These are phyloP conservation scores for Sergeia podlipaevii DNA, from an alignment of 208 protist genomes.

Conservation along the genomic window DNA sequence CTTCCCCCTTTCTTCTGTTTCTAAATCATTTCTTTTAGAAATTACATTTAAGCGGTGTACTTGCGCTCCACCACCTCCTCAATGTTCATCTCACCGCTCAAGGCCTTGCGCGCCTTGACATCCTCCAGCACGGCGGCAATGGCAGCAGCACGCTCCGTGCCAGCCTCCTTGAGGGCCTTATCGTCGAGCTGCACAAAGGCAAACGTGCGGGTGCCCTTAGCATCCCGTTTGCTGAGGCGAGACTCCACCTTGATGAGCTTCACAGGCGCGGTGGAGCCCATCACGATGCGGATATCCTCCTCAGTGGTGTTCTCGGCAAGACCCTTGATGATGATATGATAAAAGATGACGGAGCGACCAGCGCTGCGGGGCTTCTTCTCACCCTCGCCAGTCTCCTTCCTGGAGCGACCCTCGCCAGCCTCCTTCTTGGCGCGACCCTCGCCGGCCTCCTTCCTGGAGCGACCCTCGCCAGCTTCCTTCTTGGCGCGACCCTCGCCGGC, in stretches of 20 bases:
- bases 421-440: slow-evolving; percentile 7
- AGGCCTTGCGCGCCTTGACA: slow-evolving; percentile 2
- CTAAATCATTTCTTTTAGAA: background rate
- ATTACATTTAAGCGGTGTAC: background rate
- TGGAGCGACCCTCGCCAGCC: background rate
- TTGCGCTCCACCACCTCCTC: slow-evolving; percentile 63
- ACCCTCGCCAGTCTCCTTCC: slow-evolving; percentile 1
- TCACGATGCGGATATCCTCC: slow-evolving; percentile 48
- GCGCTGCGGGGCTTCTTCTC: background rate
- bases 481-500: background rate
- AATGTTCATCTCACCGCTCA: slow-evolving; percentile 26
- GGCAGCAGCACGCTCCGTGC: slow-evolving; percentile 31
- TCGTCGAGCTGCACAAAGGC: slow-evolving; percentile 77
- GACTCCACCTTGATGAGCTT: slow-evolving; percentile 62
- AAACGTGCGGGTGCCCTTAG: slow-evolving; percentile 49
- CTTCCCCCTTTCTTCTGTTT: background rate
- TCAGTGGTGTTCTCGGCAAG: slow-evolving; percentile 45
- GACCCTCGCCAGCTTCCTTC: background rate
- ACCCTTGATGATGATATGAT: slow-evolving; percentile 77
- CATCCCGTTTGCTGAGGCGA: slow-evolving; percentile 39
- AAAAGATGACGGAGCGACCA: slow-evolving; percentile 46
- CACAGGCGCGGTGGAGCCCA: slow-evolving; percentile 26
- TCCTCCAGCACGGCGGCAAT: slow-evolving; percentile 25
- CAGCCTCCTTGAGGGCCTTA: slow-evolving; percentile 37
- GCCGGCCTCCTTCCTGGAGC: slow-evolving; percentile 9